Evolutionary conservation across 108 stramenopile species (phyloP).

Genomic region (Nannochloropsis oceanica): DNA sequence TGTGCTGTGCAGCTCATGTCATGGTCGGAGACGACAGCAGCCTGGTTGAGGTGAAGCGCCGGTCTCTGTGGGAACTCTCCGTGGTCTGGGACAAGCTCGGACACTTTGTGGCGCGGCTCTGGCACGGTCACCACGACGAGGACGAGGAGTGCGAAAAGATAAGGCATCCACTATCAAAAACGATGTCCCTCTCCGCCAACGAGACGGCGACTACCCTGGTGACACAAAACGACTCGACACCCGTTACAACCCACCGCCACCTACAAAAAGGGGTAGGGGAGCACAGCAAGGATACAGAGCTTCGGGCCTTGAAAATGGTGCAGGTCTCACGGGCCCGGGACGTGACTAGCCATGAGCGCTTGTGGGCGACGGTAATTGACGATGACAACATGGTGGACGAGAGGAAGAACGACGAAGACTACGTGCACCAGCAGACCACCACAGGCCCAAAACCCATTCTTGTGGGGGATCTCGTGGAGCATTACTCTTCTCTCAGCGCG

Average conservation of each 20-base stretch:
- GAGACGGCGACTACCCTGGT: not conserved
- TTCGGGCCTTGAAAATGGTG: not conserved
- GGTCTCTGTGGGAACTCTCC: not conserved
- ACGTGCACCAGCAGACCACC: not conserved
- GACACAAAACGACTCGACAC: not conserved
- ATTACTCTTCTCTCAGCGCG: not conserved
- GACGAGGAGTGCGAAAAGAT: not conserved
- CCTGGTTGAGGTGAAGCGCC: not conserved
- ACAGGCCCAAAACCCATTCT: not conserved
- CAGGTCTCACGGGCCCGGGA: not conserved
- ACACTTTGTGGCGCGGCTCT: not conserved
- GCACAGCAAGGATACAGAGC: not conserved
- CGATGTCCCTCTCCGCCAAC: not conserved
- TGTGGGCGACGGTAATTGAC: not conserved
- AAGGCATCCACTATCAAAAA: not conserved
- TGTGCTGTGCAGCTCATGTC: not conserved
- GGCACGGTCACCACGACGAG: not conserved
- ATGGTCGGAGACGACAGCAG: not conserved
- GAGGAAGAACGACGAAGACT: no score
- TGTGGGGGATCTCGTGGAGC: not conserved
- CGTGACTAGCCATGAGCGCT: not conserved
- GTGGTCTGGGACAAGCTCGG: not conserved
- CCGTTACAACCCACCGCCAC: not conserved
- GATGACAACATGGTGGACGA: not conserved
- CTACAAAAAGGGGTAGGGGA: not conserved